These are phyloP conservation scores for Didymella glomerata DNA, from an alignment of 2,329 filamentous ascomycete genomes.

Conservation along the genomic window DNA sequence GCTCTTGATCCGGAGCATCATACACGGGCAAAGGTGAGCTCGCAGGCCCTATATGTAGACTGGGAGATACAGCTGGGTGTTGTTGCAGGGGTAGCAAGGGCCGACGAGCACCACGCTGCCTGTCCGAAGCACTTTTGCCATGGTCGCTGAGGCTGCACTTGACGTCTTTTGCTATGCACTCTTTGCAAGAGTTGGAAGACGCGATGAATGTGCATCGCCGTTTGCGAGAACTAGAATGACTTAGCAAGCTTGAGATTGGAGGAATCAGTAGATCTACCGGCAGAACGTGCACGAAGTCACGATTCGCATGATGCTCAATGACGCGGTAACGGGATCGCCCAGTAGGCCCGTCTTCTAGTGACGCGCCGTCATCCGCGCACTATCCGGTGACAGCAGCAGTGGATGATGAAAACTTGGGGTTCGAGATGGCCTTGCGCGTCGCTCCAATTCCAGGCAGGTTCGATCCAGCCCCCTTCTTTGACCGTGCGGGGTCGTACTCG, in stretches of 20 bases:
- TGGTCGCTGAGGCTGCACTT: conserved; percentile 10
- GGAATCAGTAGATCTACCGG: conserved; percentile 4
- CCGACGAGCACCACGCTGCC: conserved; percentile 1
- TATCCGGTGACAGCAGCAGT: background rate
- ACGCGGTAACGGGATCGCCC: conserved; percentile 1
- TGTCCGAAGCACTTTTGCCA: background rate
- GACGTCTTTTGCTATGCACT: conserved; percentile 8
- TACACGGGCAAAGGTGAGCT: conserved; percentile 1
- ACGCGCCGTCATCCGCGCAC: conserved; percentile 8
- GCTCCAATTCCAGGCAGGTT: conserved; percentile 1
- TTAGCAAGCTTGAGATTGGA: background rate
- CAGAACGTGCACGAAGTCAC: conserved; percentile 17
- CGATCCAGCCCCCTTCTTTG: conserved; percentile 13
- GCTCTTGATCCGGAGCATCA: conserved; percentile 4
- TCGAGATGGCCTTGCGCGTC: conserved; percentile 5
- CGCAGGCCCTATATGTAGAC: background rate
- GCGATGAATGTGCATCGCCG: conserved; percentile 13
- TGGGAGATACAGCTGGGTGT: background rate
- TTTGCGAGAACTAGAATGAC: conserved; percentile 15
- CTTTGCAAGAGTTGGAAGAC: conserved; percentile 11
- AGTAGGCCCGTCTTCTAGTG: conserved; percentile 1
- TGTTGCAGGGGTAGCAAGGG: conserved; percentile 5
- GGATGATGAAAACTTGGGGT: background rate
- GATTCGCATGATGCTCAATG: conserved; percentile 11
- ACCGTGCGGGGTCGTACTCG: conserved; percentile 16